A percentile compares a stretch with the other conserved stretches of the same genome.
These are phyloP conservation scores for Verbascum thapsus DNA, from an alignment of 257 asterid genomes.

Conservation along the genomic window DNA sequence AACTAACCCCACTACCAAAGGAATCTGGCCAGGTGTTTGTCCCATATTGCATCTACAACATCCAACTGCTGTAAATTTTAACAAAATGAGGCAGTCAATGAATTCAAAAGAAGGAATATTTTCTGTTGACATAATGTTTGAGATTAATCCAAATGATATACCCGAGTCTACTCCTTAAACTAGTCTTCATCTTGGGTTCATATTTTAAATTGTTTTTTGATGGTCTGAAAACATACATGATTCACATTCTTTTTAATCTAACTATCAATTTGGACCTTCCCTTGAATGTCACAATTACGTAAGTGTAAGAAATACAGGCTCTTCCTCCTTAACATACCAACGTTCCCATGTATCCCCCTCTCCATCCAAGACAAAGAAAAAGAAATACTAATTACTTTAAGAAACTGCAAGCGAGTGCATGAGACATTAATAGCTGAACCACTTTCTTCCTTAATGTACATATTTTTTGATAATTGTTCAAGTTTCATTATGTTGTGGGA, in stretches of 20 bases:
- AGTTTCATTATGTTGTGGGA: constrained; percentile 9
- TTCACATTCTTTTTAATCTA: neutral
- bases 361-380: neutral
- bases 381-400: neutral
- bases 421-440: constrained; percentile 1
- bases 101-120: too few relatives aligned
- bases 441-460: neutral
- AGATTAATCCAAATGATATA: too few relatives aligned
- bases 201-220: too few relatives aligned
- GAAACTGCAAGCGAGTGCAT: constrained; percentile 4
- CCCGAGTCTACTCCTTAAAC: too few relatives aligned
- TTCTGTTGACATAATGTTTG: too few relatives aligned
- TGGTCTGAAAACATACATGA: neutral
- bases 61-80: too few relatives aligned
- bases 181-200: too few relatives aligned
- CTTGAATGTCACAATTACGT: constrained; percentile 3
- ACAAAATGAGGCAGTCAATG: too few relatives aligned
- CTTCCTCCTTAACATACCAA: constrained; percentile 7
- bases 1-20: too few relatives aligned
- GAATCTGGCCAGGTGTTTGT: too few relatives aligned
- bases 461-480: neutral
- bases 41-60: too few relatives aligned
- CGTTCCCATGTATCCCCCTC: neutral
- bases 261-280: constrained; percentile 6
- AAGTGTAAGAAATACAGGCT: neutral